Conservation (phyloP, 805 yeast genomes). For the Zygosaccharomyces siamensis region DNA sequence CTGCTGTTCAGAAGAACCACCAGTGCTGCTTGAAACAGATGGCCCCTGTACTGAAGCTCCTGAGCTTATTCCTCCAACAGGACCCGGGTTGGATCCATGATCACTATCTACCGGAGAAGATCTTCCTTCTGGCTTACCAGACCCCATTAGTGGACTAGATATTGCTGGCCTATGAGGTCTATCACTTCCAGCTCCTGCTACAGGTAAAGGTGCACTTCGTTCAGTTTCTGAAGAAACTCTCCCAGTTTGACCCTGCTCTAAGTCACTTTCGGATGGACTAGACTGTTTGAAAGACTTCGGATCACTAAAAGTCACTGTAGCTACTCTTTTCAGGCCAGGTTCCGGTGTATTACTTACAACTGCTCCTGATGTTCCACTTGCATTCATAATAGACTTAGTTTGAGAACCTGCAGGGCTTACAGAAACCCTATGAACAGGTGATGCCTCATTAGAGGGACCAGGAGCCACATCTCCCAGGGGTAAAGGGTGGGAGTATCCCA, state of each 20-base stretch:
- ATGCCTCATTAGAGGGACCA: conserved; percentile 8
- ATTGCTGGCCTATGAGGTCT: conserved; percentile 11
- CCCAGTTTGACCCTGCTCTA: conserved; percentile 7
- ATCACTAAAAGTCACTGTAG: conserved; percentile 32
- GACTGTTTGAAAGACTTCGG: conserved; percentile 20
- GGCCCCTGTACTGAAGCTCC: neutral
- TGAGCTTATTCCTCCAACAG: neutral
- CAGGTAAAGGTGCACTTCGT: neutral
- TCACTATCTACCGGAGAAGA: conserved; percentile 3
- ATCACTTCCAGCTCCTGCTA: neutral
- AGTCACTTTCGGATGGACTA: conserved; percentile 7
- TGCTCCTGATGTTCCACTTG: conserved; percentile 33
- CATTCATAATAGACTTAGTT: conserved; percentile 34
- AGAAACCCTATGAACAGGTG: conserved; percentile 19
- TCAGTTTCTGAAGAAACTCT: conserved; percentile 14
- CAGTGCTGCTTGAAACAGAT: neutral
- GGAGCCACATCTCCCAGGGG: conserved; percentile 1
- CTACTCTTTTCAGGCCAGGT: conserved; percentile 31
- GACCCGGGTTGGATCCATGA: neutral
- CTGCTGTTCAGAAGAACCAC: conserved; percentile 5
- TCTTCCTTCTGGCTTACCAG: conserved; percentile 6
- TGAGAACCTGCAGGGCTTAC: conserved; percentile 26
- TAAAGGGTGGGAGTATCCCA: conserved; percentile 11
- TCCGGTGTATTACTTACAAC: conserved; percentile 34
- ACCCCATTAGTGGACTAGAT: conserved; percentile 9